phyloP scores from a whole-genome alignment of 164 flowering plant species.

The Cinnamomum micranthum region DNA sequence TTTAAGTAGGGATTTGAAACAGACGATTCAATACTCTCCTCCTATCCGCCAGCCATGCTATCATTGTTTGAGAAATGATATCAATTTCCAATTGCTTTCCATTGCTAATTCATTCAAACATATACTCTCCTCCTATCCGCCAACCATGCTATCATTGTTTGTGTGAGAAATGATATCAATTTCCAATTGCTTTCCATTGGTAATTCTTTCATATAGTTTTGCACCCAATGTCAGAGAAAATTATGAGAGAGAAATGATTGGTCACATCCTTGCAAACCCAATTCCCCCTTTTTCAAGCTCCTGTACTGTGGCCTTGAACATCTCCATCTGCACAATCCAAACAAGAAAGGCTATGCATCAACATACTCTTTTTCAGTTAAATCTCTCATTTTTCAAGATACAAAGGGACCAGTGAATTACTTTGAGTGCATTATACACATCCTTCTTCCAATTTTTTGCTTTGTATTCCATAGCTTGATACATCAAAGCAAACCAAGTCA shows the following conservation, averaged over 20 bases:
- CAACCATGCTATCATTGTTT: too few species aligned
- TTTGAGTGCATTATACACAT: conserved; percentile 12
- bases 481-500: background rate
- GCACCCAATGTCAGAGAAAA: too few species aligned
- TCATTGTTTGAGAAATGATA: too few species aligned
- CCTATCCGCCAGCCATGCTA: too few species aligned
- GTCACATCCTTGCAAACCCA: conserved; percentile 14
- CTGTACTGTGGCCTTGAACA: conserved; percentile 9
- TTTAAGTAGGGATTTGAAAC: too few species aligned
- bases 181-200: too few species aligned
- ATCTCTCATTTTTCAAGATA: background rate
- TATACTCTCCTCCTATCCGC: too few species aligned
- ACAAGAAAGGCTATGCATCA: background rate
- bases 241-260: background rate
- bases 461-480: conserved; percentile 10
- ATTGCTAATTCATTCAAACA: too few species aligned
- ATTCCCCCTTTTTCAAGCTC: conserved; percentile 13
- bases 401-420: background rate
- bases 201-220: too few species aligned
- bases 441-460: conserved; percentile 6
- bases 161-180: too few species aligned
- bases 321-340: conserved; percentile 11
- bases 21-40: too few species aligned
- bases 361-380: background rate
- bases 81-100: too few species aligned